These are phyloP conservation scores for Yamadazyma trypodendri DNA, from an alignment of 1,139 yeast species.

Conservation along the genomic window DNA sequence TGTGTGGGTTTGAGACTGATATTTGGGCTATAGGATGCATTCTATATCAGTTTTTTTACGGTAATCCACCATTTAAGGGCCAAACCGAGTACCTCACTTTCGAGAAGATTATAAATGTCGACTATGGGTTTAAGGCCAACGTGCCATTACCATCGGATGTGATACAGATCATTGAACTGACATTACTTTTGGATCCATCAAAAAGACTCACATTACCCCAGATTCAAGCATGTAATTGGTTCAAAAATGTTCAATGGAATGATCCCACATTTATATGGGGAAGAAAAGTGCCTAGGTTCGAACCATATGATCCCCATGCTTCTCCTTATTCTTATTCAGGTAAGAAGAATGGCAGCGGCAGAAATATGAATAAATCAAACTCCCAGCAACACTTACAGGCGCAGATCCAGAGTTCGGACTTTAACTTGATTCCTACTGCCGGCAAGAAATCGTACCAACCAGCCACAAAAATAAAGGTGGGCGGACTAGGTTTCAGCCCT, in stretches of 20 bases:
- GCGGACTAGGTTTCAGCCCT: constrained; percentile 4
- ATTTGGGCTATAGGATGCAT: constrained; percentile 98
- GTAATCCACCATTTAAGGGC: constrained; percentile 95
- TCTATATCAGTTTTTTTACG: constrained; percentile 88
- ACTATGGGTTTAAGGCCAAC: constrained; percentile 78
- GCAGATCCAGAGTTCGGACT: constrained; percentile 40
- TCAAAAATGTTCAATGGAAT: constrained; percentile 41
- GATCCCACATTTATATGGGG: constrained; percentile 44
- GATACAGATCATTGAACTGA: constrained; percentile 66
- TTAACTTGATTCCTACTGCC: constrained; percentile 32
- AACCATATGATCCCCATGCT: constrained; percentile 48
- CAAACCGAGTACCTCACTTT: constrained; percentile 92
- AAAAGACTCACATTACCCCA: constrained; percentile 35
- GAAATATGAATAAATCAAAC: constrained; percentile 38
- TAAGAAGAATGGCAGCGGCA: constrained; percentile 37
- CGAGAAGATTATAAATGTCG: constrained; percentile 84
- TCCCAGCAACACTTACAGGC: constrained; percentile 44
- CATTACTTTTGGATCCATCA: constrained; percentile 51
- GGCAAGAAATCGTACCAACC: constrained; percentile 33
- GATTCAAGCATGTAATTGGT: constrained; percentile 40
- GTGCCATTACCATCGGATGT: constrained; percentile 62
- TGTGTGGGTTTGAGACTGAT: constrained; percentile 85
- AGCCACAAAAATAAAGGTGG: constrained; percentile 32
- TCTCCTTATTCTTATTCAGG: constrained; percentile 28
- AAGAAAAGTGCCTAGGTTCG: constrained; percentile 47